Base-by-base conservation (phyloP, 192 early-diverging fungal genomes). In the Coemansia sp. region DNA sequence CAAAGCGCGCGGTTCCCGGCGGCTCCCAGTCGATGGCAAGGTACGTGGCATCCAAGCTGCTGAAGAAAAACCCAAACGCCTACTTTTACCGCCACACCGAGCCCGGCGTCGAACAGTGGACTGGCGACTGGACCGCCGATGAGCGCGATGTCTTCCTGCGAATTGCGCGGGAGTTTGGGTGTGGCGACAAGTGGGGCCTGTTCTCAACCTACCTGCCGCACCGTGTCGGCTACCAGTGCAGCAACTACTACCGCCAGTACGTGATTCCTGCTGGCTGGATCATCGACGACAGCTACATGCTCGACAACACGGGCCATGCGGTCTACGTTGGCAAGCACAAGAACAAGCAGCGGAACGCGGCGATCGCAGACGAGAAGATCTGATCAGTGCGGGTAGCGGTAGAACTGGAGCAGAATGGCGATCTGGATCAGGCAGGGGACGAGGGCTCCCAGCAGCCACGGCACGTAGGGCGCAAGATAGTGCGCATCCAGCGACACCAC, bases 11-110 rank as follows among this genome's bases (percentile, higher is more conserved):
- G 37, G 61, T 74, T 2, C 75, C 76, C 1, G 52, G 58, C 6
- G 78, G 78, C n/a, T 32, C 32, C 32, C 77, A 79, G 60, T 85
- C 83, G 38, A 56, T 72, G 21, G 83, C 83, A 18, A 76, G 71
- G 42, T 85, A 56, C 37, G 76, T 88, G 9, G 84, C 91, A 8
- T 88, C 87, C 19, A 85, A 86, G 70, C 65, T 90, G 71, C 84
- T 89, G 61, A 87, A 87, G 64, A 91, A 92, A 73, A 91, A 91
- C 57, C 91, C 89, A 6, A 92, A 91, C 65, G 86, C 87, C 15
- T 92, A 88, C 52, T 92, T 92, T 65, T 92, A 92, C 74, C 72
- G 90, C 10, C 89, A 92, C 65, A 89, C 87, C 15, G 90, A 90
- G 61, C 91, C 91, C 15, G 88, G 89, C n/a, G 82, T 85, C 56